Conservation (phyloP, 148 eudicot genomes). For the Cornus kousa region DNA sequence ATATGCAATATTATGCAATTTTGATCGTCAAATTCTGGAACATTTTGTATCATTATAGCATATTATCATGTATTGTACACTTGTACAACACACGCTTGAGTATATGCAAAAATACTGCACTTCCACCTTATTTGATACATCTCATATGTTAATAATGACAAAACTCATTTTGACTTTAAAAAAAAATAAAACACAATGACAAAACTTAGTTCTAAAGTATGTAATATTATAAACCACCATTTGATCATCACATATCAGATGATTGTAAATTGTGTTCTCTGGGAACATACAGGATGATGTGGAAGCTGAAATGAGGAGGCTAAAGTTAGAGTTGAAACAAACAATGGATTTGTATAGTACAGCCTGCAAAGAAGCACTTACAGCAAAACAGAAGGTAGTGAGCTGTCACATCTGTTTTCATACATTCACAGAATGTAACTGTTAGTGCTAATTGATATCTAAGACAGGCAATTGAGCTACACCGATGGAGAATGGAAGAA, state of each 20-base stretch:
- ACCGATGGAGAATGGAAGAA: constrained; percentile 48
- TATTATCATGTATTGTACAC: not conserved
- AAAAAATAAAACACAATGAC: too few species aligned
- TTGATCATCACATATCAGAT: not conserved
- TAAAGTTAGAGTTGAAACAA: constrained; percentile 79
- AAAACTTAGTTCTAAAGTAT: too few species aligned
- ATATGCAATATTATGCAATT: not conserved
- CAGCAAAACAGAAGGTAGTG: constrained; percentile 67
- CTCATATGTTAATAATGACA: too few species aligned
- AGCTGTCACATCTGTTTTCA: not conserved
- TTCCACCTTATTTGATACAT: too few species aligned
- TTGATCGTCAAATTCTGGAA: not conserved
- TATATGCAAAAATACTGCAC: not conserved
- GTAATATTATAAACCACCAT: not conserved
- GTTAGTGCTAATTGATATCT: not conserved
- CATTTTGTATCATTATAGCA: not conserved
- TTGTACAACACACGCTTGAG: not conserved
- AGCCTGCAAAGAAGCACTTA: constrained; percentile 89
- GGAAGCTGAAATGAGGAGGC: constrained; percentile 81
- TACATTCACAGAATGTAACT: not conserved
- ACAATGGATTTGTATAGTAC: constrained; percentile 85
- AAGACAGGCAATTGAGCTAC: constrained; percentile 57
- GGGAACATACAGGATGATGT: constrained; percentile 49
- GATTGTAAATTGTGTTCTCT: not conserved
- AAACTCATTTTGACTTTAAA: too few species aligned